Base-by-base conservation (phyloP, 2,329 filamentous ascomycete species). In the Beauveria scarabaeidicola region DNA sequence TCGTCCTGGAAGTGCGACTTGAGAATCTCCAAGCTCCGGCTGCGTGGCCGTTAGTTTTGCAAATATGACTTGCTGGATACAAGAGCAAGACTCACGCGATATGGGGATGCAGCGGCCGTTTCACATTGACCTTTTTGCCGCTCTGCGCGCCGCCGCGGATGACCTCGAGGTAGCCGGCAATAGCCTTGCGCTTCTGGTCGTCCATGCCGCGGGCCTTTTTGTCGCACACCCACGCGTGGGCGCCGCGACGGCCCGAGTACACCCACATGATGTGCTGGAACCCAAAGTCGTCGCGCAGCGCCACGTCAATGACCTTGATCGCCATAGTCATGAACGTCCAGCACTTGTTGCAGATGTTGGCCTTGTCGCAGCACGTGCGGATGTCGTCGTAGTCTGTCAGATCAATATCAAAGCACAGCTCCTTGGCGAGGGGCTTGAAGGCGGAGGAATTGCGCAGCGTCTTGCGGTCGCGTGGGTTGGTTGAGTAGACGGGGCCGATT, bases 301-400 rank as follows among this genome's bases (percentile, higher is more conserved):
- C 91, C 13, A 84, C 81, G 71, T 97, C 93, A 13, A 97, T 81
- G 17, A 97, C 91, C 70, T 95, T 94, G 71, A 99, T 93, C 8
- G 94, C 90, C 91, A 99, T 97, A 25, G 90, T 96, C 67, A 96
- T 95, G 73, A 97, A 99, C 53, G 88, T 81, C 94, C 94, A 99
- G 76, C 94, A 99, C 71, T 92, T 94, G 65, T 80, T 81, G 72
- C 94, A 99, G 64, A 99, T 97, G 66, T 90, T 95, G 9, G 93
- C 91, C 71, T 93, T 92, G 68, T 87, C 86, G 72, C 94, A 99
- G 75, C 94, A 99, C 29, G 92, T 97, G 66, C 94, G 87, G 64
- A 99, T 90, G 65, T 96, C 91, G 71, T 99, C 94, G 74, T 99
- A 99, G 75, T 97, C 94, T 58, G 94, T 97, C 83, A 99, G 83